Evolutionary conservation across 768 basidiomycete species (phyloP), one percentile per base, ranked within the genome.

Genomic region (Lepiota venenata): DNA sequence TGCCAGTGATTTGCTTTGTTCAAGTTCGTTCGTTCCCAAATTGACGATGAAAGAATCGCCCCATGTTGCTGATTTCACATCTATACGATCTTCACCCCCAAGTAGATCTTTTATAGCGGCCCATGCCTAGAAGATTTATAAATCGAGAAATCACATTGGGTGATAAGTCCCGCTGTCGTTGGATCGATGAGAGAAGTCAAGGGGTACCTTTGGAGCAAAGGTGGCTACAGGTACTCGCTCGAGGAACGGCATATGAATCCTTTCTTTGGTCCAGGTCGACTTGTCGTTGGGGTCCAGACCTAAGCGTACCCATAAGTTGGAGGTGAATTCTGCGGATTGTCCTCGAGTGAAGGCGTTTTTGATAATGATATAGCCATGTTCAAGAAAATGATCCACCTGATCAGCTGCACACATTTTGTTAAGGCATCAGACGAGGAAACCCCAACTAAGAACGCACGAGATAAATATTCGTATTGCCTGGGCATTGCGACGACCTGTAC

Each of bases 11-110:
- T 67, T 62, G 36, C 60, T 62, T 8, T 58, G 64, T 54, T 71
- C 73, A 36, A 73, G 66, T 40, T 76, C 74, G 6, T 75, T 71
- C 12, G 69, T 74, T 18, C 83, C 83, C 16, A 86, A 67, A 61
- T 85, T 86, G 42, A 84, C 78, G 57, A 85, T 85, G 64, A 85
- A 82, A 29, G 78, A 77, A 68, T 84, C 80, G 27, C 77, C 76
- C 81, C 82, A 84, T 12, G 68, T 61, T 52, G 74, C 71, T 16
- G 71, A 69, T n/a, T 70, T 64, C 42, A 74, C 71, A 56, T 81
- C 71, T 55, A 85, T 78, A 38, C 83, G 73, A 3, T 81, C 82
- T 62, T 79, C 81, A 4, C 81, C 82, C 11, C 82, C 84, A 11
- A 84, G 70, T 16, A 85, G 69, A 55, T 84, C 83, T 54, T 75